These are phyloP conservation scores for Rubia occidens DNA, from an alignment of 305 asterid species.

Conservation along the genomic window DNA sequence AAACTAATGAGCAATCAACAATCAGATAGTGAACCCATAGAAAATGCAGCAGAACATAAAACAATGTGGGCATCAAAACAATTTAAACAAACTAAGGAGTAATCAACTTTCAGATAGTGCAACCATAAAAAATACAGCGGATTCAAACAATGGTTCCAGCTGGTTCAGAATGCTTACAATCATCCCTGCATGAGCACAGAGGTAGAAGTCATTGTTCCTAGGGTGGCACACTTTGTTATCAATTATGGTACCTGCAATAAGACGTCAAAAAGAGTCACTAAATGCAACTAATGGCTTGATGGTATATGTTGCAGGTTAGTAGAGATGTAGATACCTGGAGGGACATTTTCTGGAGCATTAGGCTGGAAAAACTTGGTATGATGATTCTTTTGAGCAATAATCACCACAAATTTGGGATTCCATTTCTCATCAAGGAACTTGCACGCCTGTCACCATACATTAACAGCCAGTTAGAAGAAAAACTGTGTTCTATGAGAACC, in stretches of 20 bases:
- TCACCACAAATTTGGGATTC: slow-evolving; percentile 74
- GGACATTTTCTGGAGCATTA: slow-evolving; percentile 74
- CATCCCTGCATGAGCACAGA: slow-evolving; percentile 92
- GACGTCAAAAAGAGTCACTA: not conserved
- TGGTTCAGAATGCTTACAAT: slow-evolving; percentile 37
- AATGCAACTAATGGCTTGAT: not conserved
- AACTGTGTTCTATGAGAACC: not conserved
- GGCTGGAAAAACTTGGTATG: slow-evolving; percentile 83
- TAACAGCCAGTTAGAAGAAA: not conserved
- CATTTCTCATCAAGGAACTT: slow-evolving; percentile 74
- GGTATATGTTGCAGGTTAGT: not conserved
- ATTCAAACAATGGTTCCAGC: not conserved
- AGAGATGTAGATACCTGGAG: slow-evolving; percentile 44
- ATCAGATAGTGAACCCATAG: not conserved
- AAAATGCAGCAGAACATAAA: not conserved
- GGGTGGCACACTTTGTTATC: slow-evolving; percentile 89
- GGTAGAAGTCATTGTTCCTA: slow-evolving; percentile 74
- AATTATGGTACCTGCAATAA: slow-evolving; percentile 62
- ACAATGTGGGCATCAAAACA: too few species aligned
- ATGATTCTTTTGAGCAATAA: slow-evolving; percentile 87
- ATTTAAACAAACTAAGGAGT: too few species aligned
- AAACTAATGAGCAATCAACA: too few species aligned
- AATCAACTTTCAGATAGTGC: too few species aligned
- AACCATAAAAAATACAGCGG: too few species aligned
- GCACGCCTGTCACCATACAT: slow-evolving; percentile 47